Evolutionary conservation across 306 rosid species (phyloP).

Genomic region (Spatholobus suberectus): DNA sequence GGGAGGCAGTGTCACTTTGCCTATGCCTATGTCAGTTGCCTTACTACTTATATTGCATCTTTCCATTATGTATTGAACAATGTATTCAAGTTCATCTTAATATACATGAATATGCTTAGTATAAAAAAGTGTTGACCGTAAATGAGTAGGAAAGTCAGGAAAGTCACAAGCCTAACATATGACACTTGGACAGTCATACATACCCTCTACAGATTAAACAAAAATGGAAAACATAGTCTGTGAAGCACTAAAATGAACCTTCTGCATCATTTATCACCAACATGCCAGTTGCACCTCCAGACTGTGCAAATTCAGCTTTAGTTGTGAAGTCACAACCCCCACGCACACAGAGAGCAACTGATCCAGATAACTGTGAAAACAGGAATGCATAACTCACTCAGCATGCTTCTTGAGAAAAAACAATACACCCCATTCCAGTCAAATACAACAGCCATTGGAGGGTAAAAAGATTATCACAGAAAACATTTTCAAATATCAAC

Average conservation of each 20-base stretch:
- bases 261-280: slow-evolving; percentile 76
- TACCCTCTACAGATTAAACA: slow-evolving; percentile 7
- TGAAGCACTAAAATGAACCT: slow-evolving; percentile 57
- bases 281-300: slow-evolving; percentile 74
- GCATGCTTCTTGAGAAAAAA: slow-evolving; percentile 18
- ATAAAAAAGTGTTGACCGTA: neutral
- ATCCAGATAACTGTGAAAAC: slow-evolving; percentile 66
- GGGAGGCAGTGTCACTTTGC: neutral
- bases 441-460: neutral
- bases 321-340: slow-evolving; percentile 83
- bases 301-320: slow-evolving; percentile 78
- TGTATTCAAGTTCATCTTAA: neutral
- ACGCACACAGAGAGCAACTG: slow-evolving; percentile 72
- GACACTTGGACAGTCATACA: neutral
- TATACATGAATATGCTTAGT: neutral
- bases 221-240: slow-evolving; percentile 10
- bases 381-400: slow-evolving; percentile 9
- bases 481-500: slow-evolving; percentile 11
- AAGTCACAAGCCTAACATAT: slow-evolving; percentile 3
- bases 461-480: neutral
- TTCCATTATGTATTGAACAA: neutral
- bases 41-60: neutral
- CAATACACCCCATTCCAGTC: neutral
- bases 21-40: neutral
- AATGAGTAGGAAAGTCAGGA: neutral